Conservation (phyloP, 257 asterid species). For the Penstemon barbatus region DNA sequence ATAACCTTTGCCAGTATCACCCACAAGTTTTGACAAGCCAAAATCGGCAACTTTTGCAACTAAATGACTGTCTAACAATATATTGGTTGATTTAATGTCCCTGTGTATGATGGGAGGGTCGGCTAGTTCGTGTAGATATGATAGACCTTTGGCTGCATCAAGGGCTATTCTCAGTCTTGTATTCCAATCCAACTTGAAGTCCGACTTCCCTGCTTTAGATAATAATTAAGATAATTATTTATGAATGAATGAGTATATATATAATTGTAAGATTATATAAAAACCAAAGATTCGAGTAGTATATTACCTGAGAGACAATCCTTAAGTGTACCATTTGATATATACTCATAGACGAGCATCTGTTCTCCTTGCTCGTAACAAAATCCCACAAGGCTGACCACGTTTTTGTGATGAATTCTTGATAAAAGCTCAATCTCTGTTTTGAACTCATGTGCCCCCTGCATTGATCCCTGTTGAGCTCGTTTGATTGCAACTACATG, state of each 20-base stretch:
- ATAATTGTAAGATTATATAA: neutral
- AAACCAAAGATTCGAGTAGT: neutral
- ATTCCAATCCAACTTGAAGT: slow-evolving; percentile 61
- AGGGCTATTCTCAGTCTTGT: slow-evolving; percentile 64
- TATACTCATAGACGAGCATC: slow-evolving; percentile 82
- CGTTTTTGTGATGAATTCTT: slow-evolving; percentile 86
- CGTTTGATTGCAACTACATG: slow-evolving; percentile 83
- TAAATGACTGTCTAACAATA: slow-evolving; percentile 59
- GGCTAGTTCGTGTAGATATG: slow-evolving; percentile 83
- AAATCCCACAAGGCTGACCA: slow-evolving; percentile 87
- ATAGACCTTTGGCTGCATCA: slow-evolving; percentile 83
- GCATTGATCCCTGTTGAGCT: slow-evolving; percentile 93
- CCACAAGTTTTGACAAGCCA: slow-evolving; percentile 81
- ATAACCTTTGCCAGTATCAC: slow-evolving; percentile 73
- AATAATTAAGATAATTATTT: neutral
- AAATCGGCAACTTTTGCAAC: slow-evolving; percentile 90
- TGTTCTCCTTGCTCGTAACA: slow-evolving; percentile 95
- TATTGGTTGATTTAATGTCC: slow-evolving; percentile 82
- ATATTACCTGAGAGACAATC: slow-evolving; percentile 68
- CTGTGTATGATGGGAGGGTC: slow-evolving; percentile 93
- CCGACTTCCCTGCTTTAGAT: slow-evolving; percentile 51
- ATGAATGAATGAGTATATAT: slow-evolving; percentile 1
- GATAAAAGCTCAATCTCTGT: slow-evolving; percentile 92
- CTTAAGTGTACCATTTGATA: slow-evolving; percentile 76
- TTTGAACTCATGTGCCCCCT: slow-evolving; percentile 81